Evolutionary conservation across 1,284 basidiomycete genomes (phyloP).

Genomic region (Apiotrichum gamsii): DNA sequence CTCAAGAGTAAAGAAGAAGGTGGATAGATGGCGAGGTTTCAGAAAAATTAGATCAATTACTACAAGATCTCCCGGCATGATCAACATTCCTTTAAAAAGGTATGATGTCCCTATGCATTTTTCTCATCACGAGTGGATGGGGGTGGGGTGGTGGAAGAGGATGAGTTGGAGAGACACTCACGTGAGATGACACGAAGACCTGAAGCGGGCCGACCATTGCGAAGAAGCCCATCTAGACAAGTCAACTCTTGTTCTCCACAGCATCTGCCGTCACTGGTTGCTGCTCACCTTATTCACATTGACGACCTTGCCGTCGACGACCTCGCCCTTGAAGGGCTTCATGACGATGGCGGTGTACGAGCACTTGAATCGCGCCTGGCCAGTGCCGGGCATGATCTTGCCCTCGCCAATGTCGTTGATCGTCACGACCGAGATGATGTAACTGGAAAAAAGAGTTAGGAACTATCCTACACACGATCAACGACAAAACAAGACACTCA

Average conservation of each 20-base stretch:
- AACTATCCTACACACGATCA: neutral
- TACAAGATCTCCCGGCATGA: slow-evolving; percentile 47
- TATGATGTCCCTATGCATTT: slow-evolving; percentile 41
- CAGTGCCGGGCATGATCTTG: slow-evolving; percentile 83
- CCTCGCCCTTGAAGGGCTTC: slow-evolving; percentile 98
- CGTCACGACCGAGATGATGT: slow-evolving; percentile 92
- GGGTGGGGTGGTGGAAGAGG: neutral
- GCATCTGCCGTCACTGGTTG: too few species aligned
- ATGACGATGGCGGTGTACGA: slow-evolving; percentile 89
- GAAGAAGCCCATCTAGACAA: slow-evolving; percentile 65
- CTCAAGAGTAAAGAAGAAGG: slow-evolving; percentile 2
- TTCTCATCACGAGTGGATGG: slow-evolving; percentile 23
- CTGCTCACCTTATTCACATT: slow-evolving; percentile 74
- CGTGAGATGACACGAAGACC: slow-evolving; percentile 91
- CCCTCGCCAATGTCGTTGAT: slow-evolving; percentile 85
- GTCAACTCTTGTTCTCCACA: slow-evolving; percentile 3
- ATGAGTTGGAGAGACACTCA: slow-evolving; percentile 49
- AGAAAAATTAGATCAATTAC: slow-evolving; percentile 46
- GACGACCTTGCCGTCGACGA: slow-evolving; percentile 91
- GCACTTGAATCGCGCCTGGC: slow-evolving; percentile 88
- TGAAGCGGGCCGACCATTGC: slow-evolving; percentile 89
- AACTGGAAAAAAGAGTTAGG: slow-evolving; percentile 45
- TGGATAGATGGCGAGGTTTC: slow-evolving; percentile 15
- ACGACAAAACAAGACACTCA: slow-evolving; percentile 22
- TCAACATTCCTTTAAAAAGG: slow-evolving; percentile 37